Evolutionary conservation across 495 filamentous ascomycete genomes (phyloP).

Genomic region (Cercophora samala): DNA sequence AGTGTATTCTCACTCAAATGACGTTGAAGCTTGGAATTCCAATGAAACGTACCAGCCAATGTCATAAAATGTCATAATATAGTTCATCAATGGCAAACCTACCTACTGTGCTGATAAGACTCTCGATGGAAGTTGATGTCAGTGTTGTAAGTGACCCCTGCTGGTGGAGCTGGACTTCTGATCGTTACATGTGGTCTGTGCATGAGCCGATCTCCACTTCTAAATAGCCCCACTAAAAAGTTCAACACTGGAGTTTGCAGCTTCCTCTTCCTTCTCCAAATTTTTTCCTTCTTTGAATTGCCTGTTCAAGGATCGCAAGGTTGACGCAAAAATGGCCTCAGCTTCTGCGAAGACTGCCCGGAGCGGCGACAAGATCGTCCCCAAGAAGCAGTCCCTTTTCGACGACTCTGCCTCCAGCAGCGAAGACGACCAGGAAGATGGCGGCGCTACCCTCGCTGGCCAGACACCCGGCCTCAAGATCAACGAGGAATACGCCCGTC

Average conservation of each 20-base stretch:
- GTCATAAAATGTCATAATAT: too few species aligned
- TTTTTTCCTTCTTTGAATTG: slow-evolving; percentile 7
- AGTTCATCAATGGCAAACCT: too few species aligned
- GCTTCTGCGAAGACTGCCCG: slow-evolving; percentile 15
- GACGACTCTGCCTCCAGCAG: slow-evolving; percentile 40
- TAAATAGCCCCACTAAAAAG: slow-evolving; percentile 30
- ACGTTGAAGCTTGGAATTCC: too few species aligned
- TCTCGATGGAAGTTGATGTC: neutral
- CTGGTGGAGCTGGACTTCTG: neutral
- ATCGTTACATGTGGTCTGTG: neutral
- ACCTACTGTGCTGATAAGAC: too few species aligned
- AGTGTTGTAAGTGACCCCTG: neutral
- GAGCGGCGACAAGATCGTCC: slow-evolving; percentile 9
- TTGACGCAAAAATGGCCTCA: slow-evolving; percentile 17
- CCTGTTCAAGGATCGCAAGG: neutral
- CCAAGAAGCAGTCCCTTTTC: slow-evolving; percentile 33
- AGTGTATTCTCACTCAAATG: too few species aligned
- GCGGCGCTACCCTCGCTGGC: slow-evolving; percentile 52
- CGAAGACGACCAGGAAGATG: slow-evolving; percentile 55
- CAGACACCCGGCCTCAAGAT: slow-evolving; percentile 62
- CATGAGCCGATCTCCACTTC: slow-evolving; percentile 2
- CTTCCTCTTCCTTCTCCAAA: neutral
- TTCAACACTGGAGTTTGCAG: slow-evolving; percentile 11
- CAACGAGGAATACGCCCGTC: slow-evolving; percentile 83
- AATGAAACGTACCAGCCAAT: too few species aligned